phyloP scores from a whole-genome alignment of 768 basidiomycete genomes.

The Phanerochaete sordida region DNA sequence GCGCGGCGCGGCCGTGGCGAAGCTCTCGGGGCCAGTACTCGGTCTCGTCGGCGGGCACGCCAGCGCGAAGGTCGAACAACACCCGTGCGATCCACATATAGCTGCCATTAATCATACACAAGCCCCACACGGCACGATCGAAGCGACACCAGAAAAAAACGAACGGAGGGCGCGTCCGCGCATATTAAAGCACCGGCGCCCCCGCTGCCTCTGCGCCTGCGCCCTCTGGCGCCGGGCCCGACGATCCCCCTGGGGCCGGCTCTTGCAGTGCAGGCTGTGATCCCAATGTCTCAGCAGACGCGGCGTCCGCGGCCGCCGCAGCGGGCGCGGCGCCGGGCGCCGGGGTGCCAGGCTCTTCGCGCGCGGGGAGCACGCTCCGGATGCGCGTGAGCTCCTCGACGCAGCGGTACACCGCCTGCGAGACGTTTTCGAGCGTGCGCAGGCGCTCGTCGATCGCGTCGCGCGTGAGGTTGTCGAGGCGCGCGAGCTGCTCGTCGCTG shows the following conservation, averaged over 20 bases:
- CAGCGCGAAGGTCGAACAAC: too few relatives aligned
- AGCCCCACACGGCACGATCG: not conserved
- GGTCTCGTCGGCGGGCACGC: too few relatives aligned
- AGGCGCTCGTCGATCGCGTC: conserved; percentile 86
- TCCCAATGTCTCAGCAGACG: not conserved
- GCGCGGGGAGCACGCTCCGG: conserved; percentile 61
- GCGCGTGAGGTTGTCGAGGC: conserved; percentile 64
- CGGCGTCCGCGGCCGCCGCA: not conserved
- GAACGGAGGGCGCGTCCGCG: too few relatives aligned
- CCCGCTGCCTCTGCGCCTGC: not conserved
- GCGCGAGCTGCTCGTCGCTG: conserved; percentile 59
- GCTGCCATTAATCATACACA: not conserved
- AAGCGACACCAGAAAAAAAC: not conserved
- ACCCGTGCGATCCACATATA: not conserved
- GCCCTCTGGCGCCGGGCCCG: not conserved
- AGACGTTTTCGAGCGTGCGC: conserved; percentile 73
- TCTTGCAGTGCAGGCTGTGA: not conserved
- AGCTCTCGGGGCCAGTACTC: too few relatives aligned
- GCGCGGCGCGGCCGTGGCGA: too few relatives aligned
- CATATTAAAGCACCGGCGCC: not conserved
- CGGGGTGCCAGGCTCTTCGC: not conserved
- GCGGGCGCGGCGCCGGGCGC: not conserved
- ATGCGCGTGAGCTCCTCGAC: conserved; percentile 77
- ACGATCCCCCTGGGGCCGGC: not conserved
- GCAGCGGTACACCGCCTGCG: conserved; percentile 66